These are phyloP conservation scores for Debaryomyces udenii DNA, from an alignment of 1,139 yeast species.

Conservation along the genomic window DNA sequence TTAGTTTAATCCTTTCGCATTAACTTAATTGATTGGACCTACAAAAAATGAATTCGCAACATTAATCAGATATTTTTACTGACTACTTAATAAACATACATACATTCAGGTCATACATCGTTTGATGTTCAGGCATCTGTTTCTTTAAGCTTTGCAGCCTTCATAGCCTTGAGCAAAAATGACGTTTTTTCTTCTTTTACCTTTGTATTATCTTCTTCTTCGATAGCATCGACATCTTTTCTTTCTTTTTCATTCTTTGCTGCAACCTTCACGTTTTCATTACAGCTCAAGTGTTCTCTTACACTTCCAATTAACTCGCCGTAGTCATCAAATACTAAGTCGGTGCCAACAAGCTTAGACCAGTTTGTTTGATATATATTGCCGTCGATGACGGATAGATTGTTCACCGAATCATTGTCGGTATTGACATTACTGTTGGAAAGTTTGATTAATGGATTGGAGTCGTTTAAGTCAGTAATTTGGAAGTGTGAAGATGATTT, in stretches of 20 bases:
- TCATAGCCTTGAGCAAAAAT: conserved; percentile 34
- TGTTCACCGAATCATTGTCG: conserved; percentile 24
- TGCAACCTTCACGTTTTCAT: conserved; percentile 29
- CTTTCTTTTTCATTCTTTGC: conserved; percentile 20
- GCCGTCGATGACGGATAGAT: conserved; percentile 41
- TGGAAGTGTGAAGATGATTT: conserved; percentile 48
- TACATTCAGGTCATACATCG: too few relatives aligned
- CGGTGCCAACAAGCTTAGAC: conserved; percentile 83
- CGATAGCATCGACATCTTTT: conserved; percentile 17
- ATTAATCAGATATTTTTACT: too few relatives aligned
- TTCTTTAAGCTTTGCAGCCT: conserved; percentile 26
- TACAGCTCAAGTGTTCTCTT: conserved; percentile 42
- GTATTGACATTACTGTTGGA: conserved; percentile 31
- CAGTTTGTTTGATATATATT: conserved; percentile 74
- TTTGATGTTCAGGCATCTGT: not conserved
- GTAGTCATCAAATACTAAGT: conserved; percentile 62
- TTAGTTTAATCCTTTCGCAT: too few relatives aligned
- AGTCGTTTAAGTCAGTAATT: conserved; percentile 38
- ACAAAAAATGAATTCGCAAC: too few relatives aligned
- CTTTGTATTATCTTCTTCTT: conserved; percentile 17
- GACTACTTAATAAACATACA: too few relatives aligned
- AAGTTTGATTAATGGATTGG: conserved; percentile 40
- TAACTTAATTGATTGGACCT: too few relatives aligned
- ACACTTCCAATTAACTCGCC: conserved; percentile 54
- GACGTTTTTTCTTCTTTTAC: conserved; percentile 24